Evolutionary conservation across 192 early-diverging fungal species (phyloP).

Genomic region (Coemansia reversa): DNA sequence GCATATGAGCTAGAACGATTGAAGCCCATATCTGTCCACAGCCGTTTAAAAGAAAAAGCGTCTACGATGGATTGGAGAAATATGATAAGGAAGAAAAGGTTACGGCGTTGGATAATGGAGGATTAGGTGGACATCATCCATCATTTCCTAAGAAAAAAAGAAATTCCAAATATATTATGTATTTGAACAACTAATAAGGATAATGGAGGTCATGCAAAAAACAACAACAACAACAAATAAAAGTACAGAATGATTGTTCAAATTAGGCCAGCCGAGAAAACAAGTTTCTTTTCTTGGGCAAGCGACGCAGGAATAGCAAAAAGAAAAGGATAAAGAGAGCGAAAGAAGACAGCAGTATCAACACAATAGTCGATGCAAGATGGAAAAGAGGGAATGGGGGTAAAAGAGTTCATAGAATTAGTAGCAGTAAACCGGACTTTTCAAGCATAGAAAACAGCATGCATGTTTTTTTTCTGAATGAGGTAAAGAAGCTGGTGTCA

Average conservation of each 20-base stretch:
- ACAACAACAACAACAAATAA: constrained; percentile 5
- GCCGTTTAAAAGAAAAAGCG: not conserved
- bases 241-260: constrained; percentile 9
- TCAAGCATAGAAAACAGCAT: not conserved
- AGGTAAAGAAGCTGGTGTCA: not conserved
- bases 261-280: not conserved
- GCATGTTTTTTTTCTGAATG: not conserved
- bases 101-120: not conserved
- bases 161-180: not conserved
- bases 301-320: not conserved
- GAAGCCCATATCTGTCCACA: not conserved
- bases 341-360: not conserved
- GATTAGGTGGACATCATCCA: not conserved
- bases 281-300: not conserved
- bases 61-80: not conserved
- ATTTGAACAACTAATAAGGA: not conserved
- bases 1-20: not conserved
- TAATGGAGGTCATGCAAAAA: constrained; percentile 1
- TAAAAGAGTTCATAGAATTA: constrained; percentile 5
- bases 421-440: constrained; percentile 9
- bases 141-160: not conserved
- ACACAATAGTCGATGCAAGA: not conserved
- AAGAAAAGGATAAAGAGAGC: not conserved
- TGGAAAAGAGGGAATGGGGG: constrained; percentile 8
- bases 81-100: not conserved